Evolutionary conservation across 345 rosid genomes (phyloP).

Genomic region (Leavenworthia alabamica): DNA sequence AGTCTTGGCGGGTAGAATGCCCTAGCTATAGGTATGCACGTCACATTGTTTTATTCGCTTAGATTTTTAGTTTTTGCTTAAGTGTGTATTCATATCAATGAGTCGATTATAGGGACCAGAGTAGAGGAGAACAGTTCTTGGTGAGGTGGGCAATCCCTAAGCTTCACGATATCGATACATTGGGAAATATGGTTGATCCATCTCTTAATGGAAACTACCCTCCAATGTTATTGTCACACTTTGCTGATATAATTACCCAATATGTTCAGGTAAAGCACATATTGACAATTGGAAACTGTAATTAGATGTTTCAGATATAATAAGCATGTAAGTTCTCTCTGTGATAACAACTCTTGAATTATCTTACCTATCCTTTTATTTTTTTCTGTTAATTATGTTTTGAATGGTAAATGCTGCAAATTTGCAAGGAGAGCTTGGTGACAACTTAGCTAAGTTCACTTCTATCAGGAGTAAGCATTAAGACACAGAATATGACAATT

Average conservation of each 20-base stretch:
- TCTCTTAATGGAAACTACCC: conserved; percentile 70
- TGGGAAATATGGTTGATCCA: conserved; percentile 96
- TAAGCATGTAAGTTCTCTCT: conserved; percentile 44
- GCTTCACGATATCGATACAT: conserved; percentile 86
- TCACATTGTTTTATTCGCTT: not conserved
- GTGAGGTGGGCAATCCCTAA: conserved; percentile 98
- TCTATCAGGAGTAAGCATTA: conserved; percentile 64
- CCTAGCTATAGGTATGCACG: conserved; percentile 64
- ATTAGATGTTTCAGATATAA: conserved; percentile 48
- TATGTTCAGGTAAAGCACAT: conserved; percentile 74
- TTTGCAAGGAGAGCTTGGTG: conserved; percentile 89
- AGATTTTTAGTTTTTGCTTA: not conserved
- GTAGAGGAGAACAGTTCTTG: conserved; percentile 78
- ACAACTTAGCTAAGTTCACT: conserved; percentile 51
- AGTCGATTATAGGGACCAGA: conserved; percentile 43
- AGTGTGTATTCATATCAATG: not conserved
- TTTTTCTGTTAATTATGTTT: not conserved
- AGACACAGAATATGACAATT: not conserved
- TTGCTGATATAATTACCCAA: conserved; percentile 86
- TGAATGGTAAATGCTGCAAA: conserved; percentile 66
- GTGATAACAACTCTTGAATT: not conserved
- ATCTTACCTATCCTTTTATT: not conserved
- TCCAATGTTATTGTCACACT: conserved; percentile 80
- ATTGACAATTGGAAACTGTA: too few species aligned
- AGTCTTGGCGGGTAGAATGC: conserved; percentile 85